Evolutionary conservation across 352 stramenopile genomes (phyloP), one percentile per base, ranked within the genome.

Genomic region (Phytophthora boehmeriae): DNA sequence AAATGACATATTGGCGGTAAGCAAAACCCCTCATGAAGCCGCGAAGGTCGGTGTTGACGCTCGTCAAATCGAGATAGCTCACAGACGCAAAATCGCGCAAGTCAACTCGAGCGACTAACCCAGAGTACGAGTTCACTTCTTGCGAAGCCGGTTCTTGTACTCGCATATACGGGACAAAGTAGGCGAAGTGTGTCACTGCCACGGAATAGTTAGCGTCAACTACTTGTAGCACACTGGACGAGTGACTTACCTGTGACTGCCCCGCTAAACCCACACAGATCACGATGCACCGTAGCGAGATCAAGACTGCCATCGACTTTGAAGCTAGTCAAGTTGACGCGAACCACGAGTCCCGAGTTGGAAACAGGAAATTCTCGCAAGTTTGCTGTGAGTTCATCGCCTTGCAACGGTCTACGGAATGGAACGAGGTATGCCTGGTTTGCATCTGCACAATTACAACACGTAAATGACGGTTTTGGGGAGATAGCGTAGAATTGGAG

Each of bases 131-230:
- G 4, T 66, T 70, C 20, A 78, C 2, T 19, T 76, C 68, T 34
- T 65, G 47, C 0, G 64, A 68, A 8, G 66, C 59, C 0, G 77
- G 53, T 22, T 83, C 54, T 6, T 70, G 71, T 9, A 83, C 60
- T 11, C 71, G 66, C 77, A 89, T 88, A 56, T 62, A 90, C 9
- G 85, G 85, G 16, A 94, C 59, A n/a, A 94, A 86, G 62, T 89
- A 94, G 2, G 73, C 80, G 42, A 77, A 88, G 61, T 91, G 66
- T 5, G 73, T 79, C 5, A 94, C 83, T 90, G 23, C 8, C 50
- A 8, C n/a, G 19, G 3, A 54, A 0, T 23, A 23, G 58, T 22
- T 36, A 10, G 5, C 50, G n/a, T 54, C 22, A 19, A 51, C 20
- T 8, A 55, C 45, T n/a, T 28, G n/a, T n/a, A n/a, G n/a, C n/a